Evolutionary conservation across 106 monocot genomes (phyloP).

Genomic region (Dioscorea dumetorum): DNA sequence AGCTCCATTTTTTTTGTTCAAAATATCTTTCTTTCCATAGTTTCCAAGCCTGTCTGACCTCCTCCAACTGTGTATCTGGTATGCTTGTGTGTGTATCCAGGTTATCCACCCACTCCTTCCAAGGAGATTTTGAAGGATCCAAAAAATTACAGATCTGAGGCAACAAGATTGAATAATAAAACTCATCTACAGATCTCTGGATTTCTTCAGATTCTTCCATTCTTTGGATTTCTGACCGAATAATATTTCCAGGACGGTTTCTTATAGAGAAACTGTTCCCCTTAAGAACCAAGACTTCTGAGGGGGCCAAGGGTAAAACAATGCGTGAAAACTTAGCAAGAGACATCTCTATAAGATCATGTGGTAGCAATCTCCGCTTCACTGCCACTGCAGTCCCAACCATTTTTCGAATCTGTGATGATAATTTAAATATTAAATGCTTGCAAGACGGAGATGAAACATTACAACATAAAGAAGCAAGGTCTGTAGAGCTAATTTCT

Average conservation of each 20-base stretch:
- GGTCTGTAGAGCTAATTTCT: too few species aligned
- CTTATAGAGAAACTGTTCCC: constrained; percentile 43
- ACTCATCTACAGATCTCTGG: constrained; percentile 41
- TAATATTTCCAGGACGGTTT: constrained; percentile 33
- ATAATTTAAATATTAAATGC: background rate
- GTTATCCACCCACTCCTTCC: constrained; percentile 75
- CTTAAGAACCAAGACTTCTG: constrained; percentile 68
- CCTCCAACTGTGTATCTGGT: constrained; percentile 48
- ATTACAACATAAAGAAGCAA: background rate
- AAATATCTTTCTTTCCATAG: constrained; percentile 34
- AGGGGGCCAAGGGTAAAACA: constrained; percentile 78
- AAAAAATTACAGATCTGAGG: constrained; percentile 66
- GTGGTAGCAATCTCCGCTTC: constrained; percentile 65
- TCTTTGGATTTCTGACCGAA: constrained; percentile 46
- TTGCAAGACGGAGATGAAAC: background rate
- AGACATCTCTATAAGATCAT: constrained; percentile 61
- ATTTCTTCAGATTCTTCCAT: constrained; percentile 66
- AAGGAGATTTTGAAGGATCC: constrained; percentile 58
- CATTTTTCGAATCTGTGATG: constrained; percentile 85
- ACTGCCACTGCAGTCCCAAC: constrained; percentile 90
- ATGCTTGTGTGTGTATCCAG: constrained; percentile 59
- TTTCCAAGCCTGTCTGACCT: constrained; percentile 63
- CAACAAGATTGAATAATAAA: constrained; percentile 45
- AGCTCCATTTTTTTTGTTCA: too few species aligned
- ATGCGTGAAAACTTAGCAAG: constrained; percentile 77